A percentile compares a stretch with the other conserved stretches of the same genome.
Evolutionary conservation across 768 basidiomycete species (phyloP).

Genomic region (Rhizopogon sp.): DNA sequence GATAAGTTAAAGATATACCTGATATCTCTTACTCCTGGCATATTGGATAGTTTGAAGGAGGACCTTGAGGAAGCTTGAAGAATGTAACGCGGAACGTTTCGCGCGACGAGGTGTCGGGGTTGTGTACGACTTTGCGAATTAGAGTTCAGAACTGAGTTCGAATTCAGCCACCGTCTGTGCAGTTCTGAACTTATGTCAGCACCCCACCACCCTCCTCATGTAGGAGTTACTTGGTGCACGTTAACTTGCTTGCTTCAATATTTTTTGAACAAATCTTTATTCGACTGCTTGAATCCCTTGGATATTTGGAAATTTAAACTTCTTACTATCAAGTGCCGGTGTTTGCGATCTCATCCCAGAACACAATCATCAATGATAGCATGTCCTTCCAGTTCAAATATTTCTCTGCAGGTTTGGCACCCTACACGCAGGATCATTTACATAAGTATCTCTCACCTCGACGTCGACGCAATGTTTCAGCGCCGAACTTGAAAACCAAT

Average conservation of each 20-base stretch:
- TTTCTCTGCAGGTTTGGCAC: neutral
- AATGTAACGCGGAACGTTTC: constrained; percentile 37
- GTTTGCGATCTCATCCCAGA: too few species aligned
- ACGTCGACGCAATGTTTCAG: too few species aligned
- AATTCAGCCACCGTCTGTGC: constrained; percentile 33
- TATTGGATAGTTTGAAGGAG: constrained; percentile 41
- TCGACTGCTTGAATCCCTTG: too few species aligned
- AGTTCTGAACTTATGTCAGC: constrained; percentile 29
- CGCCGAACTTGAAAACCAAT: too few species aligned
- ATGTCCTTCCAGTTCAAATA: neutral
- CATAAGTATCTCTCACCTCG: neutral
- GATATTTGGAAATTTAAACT: neutral
- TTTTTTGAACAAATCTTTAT: too few species aligned
- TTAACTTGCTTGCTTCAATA: too few species aligned
- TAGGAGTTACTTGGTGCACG: too few species aligned
- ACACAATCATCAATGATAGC: neutral
- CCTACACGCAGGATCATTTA: neutral
- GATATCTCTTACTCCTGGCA: constrained; percentile 83
- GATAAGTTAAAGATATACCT: constrained; percentile 39
- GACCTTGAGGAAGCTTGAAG: constrained; percentile 37
- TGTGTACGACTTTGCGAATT: constrained; percentile 33
- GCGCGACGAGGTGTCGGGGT: constrained; percentile 42
- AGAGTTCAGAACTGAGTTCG: constrained; percentile 30
- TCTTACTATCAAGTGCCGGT: neutral
- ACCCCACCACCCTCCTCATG: too few species aligned